Conservation (phyloP, 2,329 filamentous ascomycete species). For the Penicillium sp. region DNA sequence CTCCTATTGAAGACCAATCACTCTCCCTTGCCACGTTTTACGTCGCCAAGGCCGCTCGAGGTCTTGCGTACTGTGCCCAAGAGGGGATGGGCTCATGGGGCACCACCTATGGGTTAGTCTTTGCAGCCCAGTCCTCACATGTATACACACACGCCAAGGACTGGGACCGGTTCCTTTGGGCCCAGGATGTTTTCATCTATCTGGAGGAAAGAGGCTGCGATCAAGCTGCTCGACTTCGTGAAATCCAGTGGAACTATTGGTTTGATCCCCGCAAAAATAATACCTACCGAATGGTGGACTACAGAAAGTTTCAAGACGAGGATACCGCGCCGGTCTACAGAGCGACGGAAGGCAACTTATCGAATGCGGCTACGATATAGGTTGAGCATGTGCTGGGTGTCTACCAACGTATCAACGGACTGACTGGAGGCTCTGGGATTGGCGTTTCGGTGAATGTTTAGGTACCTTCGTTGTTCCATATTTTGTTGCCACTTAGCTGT, state of each 20-base stretch:
- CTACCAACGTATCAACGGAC: no score
- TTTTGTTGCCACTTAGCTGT: no score
- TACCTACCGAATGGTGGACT: background rate
- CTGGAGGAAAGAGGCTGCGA: background rate
- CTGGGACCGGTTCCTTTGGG: slow-evolving; percentile 6
- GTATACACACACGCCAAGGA: slow-evolving; percentile 6
- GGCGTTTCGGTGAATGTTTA: no score
- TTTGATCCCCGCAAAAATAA: background rate
- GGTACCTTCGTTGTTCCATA: no score
- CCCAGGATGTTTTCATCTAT: slow-evolving; percentile 1
- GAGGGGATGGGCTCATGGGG: slow-evolving; percentile 4
- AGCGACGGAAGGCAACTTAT: no score
- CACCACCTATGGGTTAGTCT: slow-evolving; percentile 1
- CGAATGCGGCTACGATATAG: no score
- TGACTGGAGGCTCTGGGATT: no score
- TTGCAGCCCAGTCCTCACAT: slow-evolving; percentile 1
- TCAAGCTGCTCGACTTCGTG: slow-evolving; percentile 5
- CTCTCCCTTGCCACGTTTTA: slow-evolving; percentile 1
- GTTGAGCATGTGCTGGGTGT: no score
- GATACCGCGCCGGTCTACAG: no score
- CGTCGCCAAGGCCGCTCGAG: slow-evolving; percentile 2
- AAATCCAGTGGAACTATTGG: slow-evolving; percentile 4
- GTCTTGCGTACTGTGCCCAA: slow-evolving; percentile 7
- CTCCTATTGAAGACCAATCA: background rate
- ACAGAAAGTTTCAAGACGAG: background rate